Evolutionary conservation across 2,329 filamentous ascomycete species (phyloP).

Genomic region (Colletotrichum tanaceti): DNA sequence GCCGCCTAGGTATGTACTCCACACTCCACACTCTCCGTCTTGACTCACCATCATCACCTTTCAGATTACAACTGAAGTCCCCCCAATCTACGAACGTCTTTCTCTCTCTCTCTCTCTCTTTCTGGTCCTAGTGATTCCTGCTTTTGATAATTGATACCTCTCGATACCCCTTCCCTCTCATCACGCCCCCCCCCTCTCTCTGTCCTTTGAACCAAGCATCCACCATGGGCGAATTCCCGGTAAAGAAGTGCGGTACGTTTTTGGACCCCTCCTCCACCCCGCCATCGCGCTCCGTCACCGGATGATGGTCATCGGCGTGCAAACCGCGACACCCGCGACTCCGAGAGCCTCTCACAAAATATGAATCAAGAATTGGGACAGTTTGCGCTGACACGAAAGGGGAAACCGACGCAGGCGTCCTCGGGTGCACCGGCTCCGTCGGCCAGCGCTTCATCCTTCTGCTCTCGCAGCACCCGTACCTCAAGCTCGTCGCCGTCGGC

Average conservation of each 20-base stretch:
- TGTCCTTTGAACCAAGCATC: neutral
- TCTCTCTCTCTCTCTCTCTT: too few species aligned
- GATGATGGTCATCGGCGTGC: constrained; percentile 6
- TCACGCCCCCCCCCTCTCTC: too few species aligned
- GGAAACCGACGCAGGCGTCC: constrained; percentile 66
- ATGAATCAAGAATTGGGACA: constrained; percentile 1
- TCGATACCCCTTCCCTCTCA: constrained; percentile 1
- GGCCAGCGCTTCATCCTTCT: constrained; percentile 96
- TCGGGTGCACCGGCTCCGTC: constrained; percentile 93
- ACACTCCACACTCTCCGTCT: constrained; percentile 11
- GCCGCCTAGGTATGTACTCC: constrained; percentile 34
- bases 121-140: neutral
- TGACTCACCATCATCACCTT: constrained; percentile 39
- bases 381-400: constrained; percentile 2
- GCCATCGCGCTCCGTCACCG: constrained; percentile 31
- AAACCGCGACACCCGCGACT: constrained; percentile 3
- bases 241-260: constrained; percentile 69
- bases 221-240: constrained; percentile 57
- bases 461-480: constrained; percentile 86
- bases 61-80: constrained; percentile 12
- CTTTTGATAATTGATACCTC: constrained; percentile 21
- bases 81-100: neutral
- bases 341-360: constrained; percentile 20
- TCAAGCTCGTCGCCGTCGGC: constrained; percentile 88
- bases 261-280: constrained; percentile 37